Evolutionary conservation across 441 rosid species (phyloP).

Genomic region (Adansonia gregorii): DNA sequence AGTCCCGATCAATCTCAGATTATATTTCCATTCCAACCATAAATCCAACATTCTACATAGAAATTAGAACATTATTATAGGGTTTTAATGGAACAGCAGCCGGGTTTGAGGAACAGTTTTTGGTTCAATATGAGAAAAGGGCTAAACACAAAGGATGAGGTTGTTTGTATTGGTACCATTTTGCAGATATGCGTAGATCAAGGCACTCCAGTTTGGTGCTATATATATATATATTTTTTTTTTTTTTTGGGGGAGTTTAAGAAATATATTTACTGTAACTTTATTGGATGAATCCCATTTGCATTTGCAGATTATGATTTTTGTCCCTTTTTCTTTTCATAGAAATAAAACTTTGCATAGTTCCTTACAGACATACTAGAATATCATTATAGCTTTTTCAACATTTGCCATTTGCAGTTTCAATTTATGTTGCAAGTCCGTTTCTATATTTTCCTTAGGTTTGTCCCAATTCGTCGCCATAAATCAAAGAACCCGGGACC

Average conservation of each 20-base stretch:
- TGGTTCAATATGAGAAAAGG: slow-evolving; percentile 25
- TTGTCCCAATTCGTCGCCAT: no score
- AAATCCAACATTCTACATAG: slow-evolving; percentile 4
- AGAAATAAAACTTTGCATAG: slow-evolving; percentile 38
- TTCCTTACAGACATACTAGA: slow-evolving; percentile 22
- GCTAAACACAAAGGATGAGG: slow-evolving; percentile 34
- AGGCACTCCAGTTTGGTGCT: slow-evolving; percentile 22
- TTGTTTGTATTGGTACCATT: slow-evolving; percentile 14
- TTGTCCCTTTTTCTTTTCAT: slow-evolving; percentile 33
- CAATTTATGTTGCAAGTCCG: no score
- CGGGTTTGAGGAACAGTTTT: slow-evolving; percentile 24
- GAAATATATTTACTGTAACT: slow-evolving; percentile 34
- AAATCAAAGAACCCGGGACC: no score
- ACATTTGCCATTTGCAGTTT: no score
- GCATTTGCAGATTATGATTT: slow-evolving; percentile 44
- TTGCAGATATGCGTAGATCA: slow-evolving; percentile 13
- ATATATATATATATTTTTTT: no score
- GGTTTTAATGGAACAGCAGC: slow-evolving; percentile 16
- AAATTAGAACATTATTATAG: neutral
- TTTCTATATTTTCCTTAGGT: no score
- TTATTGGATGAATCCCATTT: slow-evolving; percentile 32
- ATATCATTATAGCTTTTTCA: slow-evolving; percentile 23
- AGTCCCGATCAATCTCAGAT: neutral
- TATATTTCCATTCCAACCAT: slow-evolving; percentile 5
- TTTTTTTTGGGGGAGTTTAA: no score